These are phyloP conservation scores for Rhizopus sp. DNA, from an alignment of 371 early-diverging fungal genomes.

Conservation along the genomic window DNA sequence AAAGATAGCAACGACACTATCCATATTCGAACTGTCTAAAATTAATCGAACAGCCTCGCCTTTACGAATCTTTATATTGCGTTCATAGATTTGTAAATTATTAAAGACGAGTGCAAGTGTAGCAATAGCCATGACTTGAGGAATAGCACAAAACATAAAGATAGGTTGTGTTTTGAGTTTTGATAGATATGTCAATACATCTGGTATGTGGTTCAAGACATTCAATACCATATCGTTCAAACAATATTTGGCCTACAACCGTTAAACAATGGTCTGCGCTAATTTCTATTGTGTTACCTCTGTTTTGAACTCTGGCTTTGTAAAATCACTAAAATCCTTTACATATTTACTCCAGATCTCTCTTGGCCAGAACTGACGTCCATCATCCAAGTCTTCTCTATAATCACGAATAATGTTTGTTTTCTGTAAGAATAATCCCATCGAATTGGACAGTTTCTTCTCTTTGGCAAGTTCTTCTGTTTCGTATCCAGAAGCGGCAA, in stretches of 20 bases:
- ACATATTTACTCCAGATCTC: conserved; percentile 85
- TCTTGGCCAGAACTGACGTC: conserved; percentile 93
- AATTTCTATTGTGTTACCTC: conserved; percentile 38
- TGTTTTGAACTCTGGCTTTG: conserved; percentile 61
- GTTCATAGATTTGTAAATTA: conserved; percentile 77
- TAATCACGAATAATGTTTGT: conserved; percentile 95
- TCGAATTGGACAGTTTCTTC: conserved; percentile 70
- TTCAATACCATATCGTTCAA: conserved; percentile 88
- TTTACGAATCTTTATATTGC: conserved; percentile 92
- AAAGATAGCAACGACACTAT: conserved; percentile 67
- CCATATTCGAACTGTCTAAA: conserved; percentile 53
- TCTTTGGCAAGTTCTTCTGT: conserved; percentile 44
- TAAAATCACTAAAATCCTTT: conserved; percentile 58
- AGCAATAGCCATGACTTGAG: conserved; percentile 98
- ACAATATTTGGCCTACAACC: conserved; percentile 62
- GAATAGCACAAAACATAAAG: conserved; percentile 96
- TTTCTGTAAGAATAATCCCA: conserved; percentile 97
- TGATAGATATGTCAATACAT: conserved; percentile 84
- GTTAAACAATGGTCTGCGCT: neutral
- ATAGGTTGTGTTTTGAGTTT: conserved; percentile 76
- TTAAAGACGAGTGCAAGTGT: conserved; percentile 85
- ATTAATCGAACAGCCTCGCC: conserved; percentile 89
- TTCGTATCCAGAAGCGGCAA: conserved; percentile 88
- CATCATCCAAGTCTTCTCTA: conserved; percentile 86
- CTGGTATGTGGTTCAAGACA: conserved; percentile 83